These are phyloP conservation scores for Agapanthus africanus DNA, from an alignment of 106 monocot species.

Conservation along the genomic window DNA sequence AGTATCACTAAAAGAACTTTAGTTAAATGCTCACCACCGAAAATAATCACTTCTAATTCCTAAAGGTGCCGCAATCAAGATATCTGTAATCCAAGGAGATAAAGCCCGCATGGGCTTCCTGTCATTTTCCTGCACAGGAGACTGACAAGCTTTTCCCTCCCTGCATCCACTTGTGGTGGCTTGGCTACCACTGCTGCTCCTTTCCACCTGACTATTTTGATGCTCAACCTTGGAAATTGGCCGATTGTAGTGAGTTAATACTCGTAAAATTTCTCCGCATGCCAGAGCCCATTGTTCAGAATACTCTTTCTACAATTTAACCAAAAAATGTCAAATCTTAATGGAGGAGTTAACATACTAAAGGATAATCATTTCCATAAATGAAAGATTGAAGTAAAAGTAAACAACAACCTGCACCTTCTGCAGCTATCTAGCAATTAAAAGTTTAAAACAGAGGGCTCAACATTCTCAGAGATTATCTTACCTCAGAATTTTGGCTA, in stretches of 20 bases:
- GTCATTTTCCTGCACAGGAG: constrained; percentile 51
- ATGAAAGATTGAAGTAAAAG: too few species aligned
- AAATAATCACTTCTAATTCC: constrained; percentile 99
- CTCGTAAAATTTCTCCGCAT: constrained; percentile 92
- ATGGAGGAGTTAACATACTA: neutral
- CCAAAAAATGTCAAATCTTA: neutral
- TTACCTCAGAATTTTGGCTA: constrained; percentile 79
- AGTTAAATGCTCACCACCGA: constrained; percentile 51
- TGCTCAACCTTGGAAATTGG: constrained; percentile 76
- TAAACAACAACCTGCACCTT: neutral
- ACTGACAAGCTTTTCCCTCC: constrained; percentile 25
- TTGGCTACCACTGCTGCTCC: constrained; percentile 34
- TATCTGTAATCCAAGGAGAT: constrained; percentile 97
- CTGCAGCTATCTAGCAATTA: neutral
- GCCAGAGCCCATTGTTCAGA: constrained; percentile 97
- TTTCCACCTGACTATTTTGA: constrained; percentile 45
- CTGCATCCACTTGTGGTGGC: constrained; percentile 50
- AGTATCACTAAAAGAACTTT: neutral
- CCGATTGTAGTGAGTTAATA: constrained; percentile 94
- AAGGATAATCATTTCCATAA: neutral
- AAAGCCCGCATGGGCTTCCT: constrained; percentile 72
- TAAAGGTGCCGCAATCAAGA: constrained; percentile 87
- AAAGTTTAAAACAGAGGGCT: neutral
- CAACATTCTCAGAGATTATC: neutral
- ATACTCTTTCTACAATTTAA: constrained; percentile 79